Evolutionary conservation across 176 grass and related monocot species (phyloP), one percentile per base, ranked within the genome.

Genomic region (Pontederia crassipes): DNA sequence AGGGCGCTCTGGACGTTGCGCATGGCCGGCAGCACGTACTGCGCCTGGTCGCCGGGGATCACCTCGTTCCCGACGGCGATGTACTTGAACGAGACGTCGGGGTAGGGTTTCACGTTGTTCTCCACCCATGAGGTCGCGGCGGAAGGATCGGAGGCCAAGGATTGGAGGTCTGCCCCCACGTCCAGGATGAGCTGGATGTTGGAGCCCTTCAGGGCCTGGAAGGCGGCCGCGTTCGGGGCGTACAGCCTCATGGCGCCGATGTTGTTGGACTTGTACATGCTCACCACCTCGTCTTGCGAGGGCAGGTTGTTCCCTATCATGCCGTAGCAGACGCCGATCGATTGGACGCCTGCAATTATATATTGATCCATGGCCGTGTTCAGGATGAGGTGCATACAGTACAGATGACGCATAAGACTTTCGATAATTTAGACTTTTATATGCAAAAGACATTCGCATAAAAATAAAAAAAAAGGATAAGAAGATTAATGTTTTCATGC

Each of bases 21-120:
- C 54, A 56, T 56, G 54, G 54, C 54, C 16, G 54, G 54, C 6
- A 56, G 54, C 54, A 56, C 54, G 14, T 56, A 56, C 15, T 56
- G 54, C 9, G 54, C 54, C 10, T 56, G 7, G 10, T 26, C 15
- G 8, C 54, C 54, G 10, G 54, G 54, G 54, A 56, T 26, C 54
- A 20, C 13, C 20, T 56, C 17, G 14, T 56, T 26, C 9, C 54
- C 54, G 20, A 56, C 54, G 16, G 54, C 15, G 20, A 56, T 56
- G 17, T 56, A 56, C 20, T 56, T 56, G 11, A 56, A 56, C 10
- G 17, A 56, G 9, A 56, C 54, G 20, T 26, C 17, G 20, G 54
- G 54, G 54, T 10, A 56, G 17, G 54, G 15, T 15, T 17, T 17
- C 16, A 56, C 54, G 11, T 56, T 56, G 8, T 11, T 56, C 54